Evolutionary conservation across 2,329 filamentous ascomycete genomes (phyloP).

Genomic region (Fusarium scirpi): DNA sequence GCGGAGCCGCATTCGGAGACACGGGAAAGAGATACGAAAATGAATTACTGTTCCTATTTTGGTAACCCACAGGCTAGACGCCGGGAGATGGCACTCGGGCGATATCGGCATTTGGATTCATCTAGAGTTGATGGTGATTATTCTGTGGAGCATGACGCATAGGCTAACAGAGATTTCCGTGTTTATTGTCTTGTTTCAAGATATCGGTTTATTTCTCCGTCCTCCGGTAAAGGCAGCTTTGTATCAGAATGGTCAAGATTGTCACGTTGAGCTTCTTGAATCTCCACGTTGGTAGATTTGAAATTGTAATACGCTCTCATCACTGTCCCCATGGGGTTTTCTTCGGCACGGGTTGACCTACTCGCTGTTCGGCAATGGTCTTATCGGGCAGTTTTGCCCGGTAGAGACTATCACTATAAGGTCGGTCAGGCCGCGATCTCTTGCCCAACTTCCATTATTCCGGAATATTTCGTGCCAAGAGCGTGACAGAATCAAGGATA

Average conservation of each 20-base stretch:
- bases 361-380: neutral
- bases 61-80: neutral
- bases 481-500: neutral
- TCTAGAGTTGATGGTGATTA: neutral
- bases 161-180: neutral
- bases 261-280: neutral
- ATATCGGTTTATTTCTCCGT: neutral
- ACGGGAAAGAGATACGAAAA: conserved; percentile 14
- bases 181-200: neutral
- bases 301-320: neutral
- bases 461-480: neutral
- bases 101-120: conserved; percentile 9
- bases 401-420: neutral
- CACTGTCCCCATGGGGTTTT: neutral
- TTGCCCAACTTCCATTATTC: neutral
- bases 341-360: neutral
- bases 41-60: neutral
- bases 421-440: neutral
- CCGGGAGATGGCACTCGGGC: neutral
- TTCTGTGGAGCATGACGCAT: neutral
- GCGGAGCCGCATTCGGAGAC: conserved; percentile 23
- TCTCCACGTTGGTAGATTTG: neutral
- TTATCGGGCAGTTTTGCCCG: neutral
- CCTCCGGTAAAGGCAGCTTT: neutral
- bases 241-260: neutral